phyloP scores from a whole-genome alignment of 2,329 filamentous ascomycete species.

The Nakataea oryzae region DNA sequence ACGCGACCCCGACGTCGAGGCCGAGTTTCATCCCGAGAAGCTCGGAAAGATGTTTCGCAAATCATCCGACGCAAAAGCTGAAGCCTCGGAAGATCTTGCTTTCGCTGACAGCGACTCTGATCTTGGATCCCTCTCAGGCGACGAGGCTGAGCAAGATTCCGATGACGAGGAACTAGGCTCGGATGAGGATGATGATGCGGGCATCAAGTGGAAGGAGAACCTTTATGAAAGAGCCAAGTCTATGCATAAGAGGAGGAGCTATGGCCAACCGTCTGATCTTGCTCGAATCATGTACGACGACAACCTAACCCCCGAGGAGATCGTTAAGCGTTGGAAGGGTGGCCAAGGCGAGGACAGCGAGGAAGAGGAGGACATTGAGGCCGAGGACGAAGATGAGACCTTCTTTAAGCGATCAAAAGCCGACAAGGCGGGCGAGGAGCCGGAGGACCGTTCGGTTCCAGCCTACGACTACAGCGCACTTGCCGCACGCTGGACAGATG shows the following conservation, averaged over 20 bases:
- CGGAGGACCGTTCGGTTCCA: constrained; percentile 72
- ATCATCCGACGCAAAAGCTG: constrained; percentile 34
- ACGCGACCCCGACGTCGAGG: constrained; percentile 38
- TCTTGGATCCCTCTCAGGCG: constrained; percentile 68
- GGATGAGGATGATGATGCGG: constrained; percentile 59
- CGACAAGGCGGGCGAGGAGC: constrained; percentile 56
- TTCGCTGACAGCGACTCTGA: constrained; percentile 98
- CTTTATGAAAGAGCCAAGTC: constrained; percentile 64
- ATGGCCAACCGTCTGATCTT: constrained; percentile 72
- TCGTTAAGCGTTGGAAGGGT: constrained; percentile 71
- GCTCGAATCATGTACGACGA: constrained; percentile 85
- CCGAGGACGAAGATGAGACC: constrained; percentile 47
- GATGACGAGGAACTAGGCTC: constrained; percentile 38
- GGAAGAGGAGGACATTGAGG: constrained; percentile 46
- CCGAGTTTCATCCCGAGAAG: constrained; percentile 48
- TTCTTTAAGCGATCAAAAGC: constrained; percentile 56
- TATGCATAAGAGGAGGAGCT: constrained; percentile 57
- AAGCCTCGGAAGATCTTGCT: constrained; percentile 58
- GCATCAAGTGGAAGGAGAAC: constrained; percentile 79
- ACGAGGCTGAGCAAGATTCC: constrained; percentile 30
- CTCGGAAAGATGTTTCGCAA: constrained; percentile 51
- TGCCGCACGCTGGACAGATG: constrained; percentile 75
- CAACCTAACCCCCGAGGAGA: constrained; percentile 62
- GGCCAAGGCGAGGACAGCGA: constrained; percentile 42
- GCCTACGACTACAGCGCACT: constrained; percentile 70